Evolutionary conservation across 1,284 basidiomycete species (phyloP).

Genomic region (Phaffia rhodozyma): DNA sequence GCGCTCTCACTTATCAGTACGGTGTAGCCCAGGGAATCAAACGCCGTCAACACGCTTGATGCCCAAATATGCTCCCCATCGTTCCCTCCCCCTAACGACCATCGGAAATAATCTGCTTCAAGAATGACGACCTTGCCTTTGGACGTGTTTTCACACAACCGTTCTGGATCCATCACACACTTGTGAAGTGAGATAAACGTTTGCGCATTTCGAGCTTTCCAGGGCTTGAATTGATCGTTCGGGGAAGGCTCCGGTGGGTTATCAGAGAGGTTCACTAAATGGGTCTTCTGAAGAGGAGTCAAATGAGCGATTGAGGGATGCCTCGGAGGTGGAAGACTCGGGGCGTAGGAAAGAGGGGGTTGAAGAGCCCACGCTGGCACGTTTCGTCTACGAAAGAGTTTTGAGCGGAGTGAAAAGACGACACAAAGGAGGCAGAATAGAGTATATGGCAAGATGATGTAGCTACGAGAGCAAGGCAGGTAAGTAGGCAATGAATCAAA

Average conservation of each 20-base stretch:
- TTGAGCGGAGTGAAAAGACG: no score
- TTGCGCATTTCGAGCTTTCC: background rate
- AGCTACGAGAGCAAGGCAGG: no score
- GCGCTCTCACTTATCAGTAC: slow-evolving; percentile 8
- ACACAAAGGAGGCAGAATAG: no score
- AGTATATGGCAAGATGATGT: no score
- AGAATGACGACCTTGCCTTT: slow-evolving; percentile 9
- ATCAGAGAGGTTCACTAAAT: background rate
- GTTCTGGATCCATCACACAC: slow-evolving; percentile 3
- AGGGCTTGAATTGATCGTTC: background rate
- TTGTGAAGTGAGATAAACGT: slow-evolving; percentile 1
- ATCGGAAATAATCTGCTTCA: slow-evolving; percentile 15
- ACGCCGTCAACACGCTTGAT: background rate
- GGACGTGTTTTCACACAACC: slow-evolving; percentile 2
- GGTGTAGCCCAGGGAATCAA: slow-evolving; percentile 11
- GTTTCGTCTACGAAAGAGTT: no score
- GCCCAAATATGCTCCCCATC: slow-evolving; percentile 18
- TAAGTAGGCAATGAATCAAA: no score
- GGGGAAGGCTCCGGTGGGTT: background rate
- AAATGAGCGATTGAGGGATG: slow-evolving; percentile 10
- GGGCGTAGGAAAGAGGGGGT: slow-evolving; percentile 6
- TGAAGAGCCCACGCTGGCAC: slow-evolving; percentile 5
- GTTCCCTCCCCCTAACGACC: slow-evolving; percentile 1
- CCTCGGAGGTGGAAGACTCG: slow-evolving; percentile 8
- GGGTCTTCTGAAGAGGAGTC: slow-evolving; percentile 8